Percentiles rank a stretch among this genome's conserved stretches.
These are phyloP conservation scores for Syzygium syzygioides DNA, from an alignment of 441 rosid genomes.

Conservation along the genomic window DNA sequence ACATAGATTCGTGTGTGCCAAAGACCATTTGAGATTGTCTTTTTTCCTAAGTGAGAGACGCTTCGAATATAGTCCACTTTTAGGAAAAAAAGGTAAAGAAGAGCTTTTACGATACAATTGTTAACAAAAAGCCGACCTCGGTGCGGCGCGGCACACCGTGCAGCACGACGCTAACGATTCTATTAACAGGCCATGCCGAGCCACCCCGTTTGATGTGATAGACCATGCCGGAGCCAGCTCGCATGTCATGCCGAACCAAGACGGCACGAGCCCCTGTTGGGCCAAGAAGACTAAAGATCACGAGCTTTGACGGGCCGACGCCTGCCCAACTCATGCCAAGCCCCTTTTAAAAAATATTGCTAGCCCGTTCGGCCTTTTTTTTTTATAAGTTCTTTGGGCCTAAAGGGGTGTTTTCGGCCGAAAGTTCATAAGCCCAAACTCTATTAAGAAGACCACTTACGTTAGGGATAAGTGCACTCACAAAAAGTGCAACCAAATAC, in stretches of 20 bases:
- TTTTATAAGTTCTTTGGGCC: neutral
- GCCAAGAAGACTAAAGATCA: neutral
- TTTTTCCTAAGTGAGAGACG: neutral
- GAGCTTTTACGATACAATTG: neutral
- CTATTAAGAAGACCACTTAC: neutral
- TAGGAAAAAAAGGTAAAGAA: neutral
- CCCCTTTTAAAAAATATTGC: neutral
- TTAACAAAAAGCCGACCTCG: neutral
- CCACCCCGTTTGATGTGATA: neutral
- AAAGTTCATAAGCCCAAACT: neutral
- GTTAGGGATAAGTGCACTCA: neutral
- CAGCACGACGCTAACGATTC: neutral
- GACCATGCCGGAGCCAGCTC: neutral
- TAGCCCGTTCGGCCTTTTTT: neutral
- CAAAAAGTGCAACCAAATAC: no score
- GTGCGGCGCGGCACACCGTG: neutral
- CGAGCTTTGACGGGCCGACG: neutral
- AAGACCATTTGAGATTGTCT: neutral
- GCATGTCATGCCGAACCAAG: neutral
- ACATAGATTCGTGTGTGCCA: neutral
- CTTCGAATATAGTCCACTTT: neutral
- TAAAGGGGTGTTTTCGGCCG: neutral
- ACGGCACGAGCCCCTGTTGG: neutral
- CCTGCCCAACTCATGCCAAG: neutral
- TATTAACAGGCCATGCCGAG: neutral